phyloP scores from a whole-genome alignment of 1,139 yeast genomes.

The Taphrina confusa region DNA sequence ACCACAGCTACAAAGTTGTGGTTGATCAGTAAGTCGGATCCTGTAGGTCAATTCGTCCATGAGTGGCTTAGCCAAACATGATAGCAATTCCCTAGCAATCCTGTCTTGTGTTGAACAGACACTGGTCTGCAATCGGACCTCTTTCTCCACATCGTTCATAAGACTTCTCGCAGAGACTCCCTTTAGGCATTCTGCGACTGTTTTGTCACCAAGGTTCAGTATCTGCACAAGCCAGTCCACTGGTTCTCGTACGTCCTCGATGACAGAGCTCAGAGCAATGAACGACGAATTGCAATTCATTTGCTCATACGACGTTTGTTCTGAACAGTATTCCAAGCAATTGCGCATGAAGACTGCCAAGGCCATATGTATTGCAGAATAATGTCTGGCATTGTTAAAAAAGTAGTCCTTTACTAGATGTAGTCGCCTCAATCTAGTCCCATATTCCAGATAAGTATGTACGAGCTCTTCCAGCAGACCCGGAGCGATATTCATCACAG shows the following conservation, averaged over 20 bases:
- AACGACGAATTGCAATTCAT: background rate
- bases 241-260: background rate
- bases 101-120: background rate
- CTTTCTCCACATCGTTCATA: background rate
- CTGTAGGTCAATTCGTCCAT: background rate
- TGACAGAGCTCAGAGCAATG: background rate
- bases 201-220: background rate
- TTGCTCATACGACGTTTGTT: background rate
- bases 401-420: background rate
- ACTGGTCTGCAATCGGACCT: conserved; percentile 1
- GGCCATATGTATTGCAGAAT: background rate
- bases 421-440: conserved; percentile 2
- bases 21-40: background rate
- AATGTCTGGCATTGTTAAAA: background rate
- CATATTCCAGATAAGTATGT: background rate
- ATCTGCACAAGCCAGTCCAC: background rate
- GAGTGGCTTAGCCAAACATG: background rate
- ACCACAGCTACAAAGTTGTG: background rate
- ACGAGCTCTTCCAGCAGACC: background rate
- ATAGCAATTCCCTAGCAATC: background rate
- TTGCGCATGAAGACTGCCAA: conserved; percentile 1
- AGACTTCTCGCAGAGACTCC: background rate
- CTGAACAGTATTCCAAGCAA: conserved; percentile 2
- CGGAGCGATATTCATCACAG: background rate
- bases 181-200: background rate